Base-by-base conservation (phyloP, 352 stramenopile genomes). In the Phytophthora sp. region DNA sequence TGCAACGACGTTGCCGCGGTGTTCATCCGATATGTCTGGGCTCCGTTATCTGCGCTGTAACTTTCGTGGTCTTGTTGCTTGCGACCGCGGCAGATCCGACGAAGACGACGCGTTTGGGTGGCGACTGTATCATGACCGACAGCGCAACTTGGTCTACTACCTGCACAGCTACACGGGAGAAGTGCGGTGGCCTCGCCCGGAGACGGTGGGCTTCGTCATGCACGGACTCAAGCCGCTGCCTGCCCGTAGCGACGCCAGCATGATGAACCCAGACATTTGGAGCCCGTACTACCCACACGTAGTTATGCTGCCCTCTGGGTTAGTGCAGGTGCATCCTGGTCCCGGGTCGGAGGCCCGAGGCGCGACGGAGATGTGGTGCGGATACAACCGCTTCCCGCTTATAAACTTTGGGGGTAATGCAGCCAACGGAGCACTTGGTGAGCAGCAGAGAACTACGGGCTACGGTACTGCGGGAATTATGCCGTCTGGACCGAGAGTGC, bases 121-220 rank as follows among this genome's bases (percentile, higher is more conserved):
- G 84, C 56, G 76, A 32, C 61, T 71, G 39, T 71, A 74, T 35
- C 71, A 85, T 50, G 84, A 92, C 45, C 50, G 48, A 41, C 67
- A 65, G 42, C 76, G 53, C 39, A 85, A 87, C 20, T 52, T 84
- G 26, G 49, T 73, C 21, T 92, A 78, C 60, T 87, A 82, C 26
- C 39, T 89, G 43, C 84, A 92, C 53, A 84, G 61, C 50, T 82
- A 89, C 60, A 92, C 84, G 20, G 84, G 84, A 0, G 84, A 92
- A 78, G 79, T 91, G 56, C 76, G 77, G n/a, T 92, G 81, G 81
- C 69, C 74, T 32, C 77, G 67, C 41, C 78, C 75, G 3, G 69
- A 75, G 46, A 68, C 65, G 5, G 64, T 76, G 15, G 74, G 79
- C 37, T 87, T 85, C 24, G 72, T 84, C 56, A 84, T 79, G 74